A percentile compares a stretch with the other conserved stretches of the same genome.
Evolutionary conservation across 192 early-diverging fungal genomes (phyloP).

Genomic region (Neocallimastix lanati): DNA sequence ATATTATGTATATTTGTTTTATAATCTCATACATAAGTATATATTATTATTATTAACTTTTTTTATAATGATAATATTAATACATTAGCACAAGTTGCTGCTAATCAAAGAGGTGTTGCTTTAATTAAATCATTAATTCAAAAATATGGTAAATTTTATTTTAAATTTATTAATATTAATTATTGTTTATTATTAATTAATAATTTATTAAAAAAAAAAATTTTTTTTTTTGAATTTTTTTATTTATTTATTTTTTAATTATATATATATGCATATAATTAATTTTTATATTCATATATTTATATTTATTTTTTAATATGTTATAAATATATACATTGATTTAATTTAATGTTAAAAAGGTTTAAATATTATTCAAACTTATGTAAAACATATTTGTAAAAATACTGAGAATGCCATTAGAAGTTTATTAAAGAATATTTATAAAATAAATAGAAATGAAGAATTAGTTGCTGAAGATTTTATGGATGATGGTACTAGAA

Average conservation of each 20-base stretch:
- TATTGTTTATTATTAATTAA: too few species aligned
- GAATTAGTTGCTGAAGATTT: conserved; percentile 34
- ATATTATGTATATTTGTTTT: background rate
- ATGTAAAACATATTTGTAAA: conserved; percentile 77
- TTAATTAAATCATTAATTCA: conserved; percentile 61
- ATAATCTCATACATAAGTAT: too few species aligned
- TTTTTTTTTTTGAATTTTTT: too few species aligned
- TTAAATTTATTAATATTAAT: background rate
- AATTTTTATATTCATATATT: background rate
- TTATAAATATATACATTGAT: too few species aligned
- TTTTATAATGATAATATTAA: too few species aligned
- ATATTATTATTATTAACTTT: too few species aligned
- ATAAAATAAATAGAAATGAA: conserved; percentile 13
- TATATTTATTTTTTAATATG: background rate
- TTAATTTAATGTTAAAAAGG: too few species aligned
- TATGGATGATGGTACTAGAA: conserved; percentile 87
- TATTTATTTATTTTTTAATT: too few species aligned
- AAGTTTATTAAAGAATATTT: conserved; percentile 45
- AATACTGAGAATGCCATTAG: conserved; percentile 78
- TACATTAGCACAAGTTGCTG: conserved; percentile 73
- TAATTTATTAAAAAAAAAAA: too few species aligned
- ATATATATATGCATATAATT: too few species aligned
- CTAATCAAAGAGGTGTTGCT: conserved; percentile 80
- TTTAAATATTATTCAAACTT: conserved; percentile 73
- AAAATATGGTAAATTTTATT: conserved; percentile 37